These are phyloP conservation scores for Phycomyces nitens DNA, from an alignment of 192 early-diverging fungal genomes.

Conservation along the genomic window DNA sequence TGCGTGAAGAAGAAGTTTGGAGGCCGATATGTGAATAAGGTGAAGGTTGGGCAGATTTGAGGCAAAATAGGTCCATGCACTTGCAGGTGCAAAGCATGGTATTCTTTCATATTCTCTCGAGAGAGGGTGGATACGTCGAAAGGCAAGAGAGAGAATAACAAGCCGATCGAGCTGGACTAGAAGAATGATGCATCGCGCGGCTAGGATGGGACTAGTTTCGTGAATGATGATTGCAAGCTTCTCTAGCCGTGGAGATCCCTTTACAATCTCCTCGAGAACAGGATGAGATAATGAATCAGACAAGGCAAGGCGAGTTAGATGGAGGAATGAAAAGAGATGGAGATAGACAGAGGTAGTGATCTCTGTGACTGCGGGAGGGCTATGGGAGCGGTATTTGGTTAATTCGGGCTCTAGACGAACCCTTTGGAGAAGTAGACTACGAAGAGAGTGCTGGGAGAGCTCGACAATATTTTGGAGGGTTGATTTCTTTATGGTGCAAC, in stretches of 20 bases:
- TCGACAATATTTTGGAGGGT: conserved; percentile 13
- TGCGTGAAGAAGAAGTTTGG: conserved; percentile 7
- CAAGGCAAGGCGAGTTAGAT: conserved; percentile 24
- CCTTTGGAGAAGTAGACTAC: conserved; percentile 22
- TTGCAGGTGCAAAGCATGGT: conserved; percentile 19
- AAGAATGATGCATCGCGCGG: conserved; percentile 1
- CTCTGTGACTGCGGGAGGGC: neutral
- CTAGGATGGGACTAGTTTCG: conserved; percentile 14
- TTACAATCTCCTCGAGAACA: conserved; percentile 11
- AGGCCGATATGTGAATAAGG: conserved; percentile 25
- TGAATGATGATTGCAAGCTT: conserved; percentile 28
- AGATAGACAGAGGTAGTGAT: conserved; percentile 24
- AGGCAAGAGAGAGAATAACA: conserved; percentile 28
- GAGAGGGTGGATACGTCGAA: conserved; percentile 17
- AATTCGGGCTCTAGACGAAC: conserved; percentile 17
- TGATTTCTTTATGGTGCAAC: conserved; percentile 23
- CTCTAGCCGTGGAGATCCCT: conserved; percentile 22
- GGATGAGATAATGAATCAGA: conserved; percentile 21
- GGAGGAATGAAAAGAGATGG: conserved; percentile 10
- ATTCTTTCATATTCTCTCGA: conserved; percentile 14
- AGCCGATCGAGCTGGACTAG: conserved; percentile 7
- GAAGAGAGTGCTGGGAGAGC: conserved; percentile 3
- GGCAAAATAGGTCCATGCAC: conserved; percentile 19
- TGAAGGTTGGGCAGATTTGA: conserved; percentile 5
- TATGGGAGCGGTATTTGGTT: neutral